phyloP scores from a whole-genome alignment of 164 flowering plant genomes.

The Umbilicus rupestris region DNA sequence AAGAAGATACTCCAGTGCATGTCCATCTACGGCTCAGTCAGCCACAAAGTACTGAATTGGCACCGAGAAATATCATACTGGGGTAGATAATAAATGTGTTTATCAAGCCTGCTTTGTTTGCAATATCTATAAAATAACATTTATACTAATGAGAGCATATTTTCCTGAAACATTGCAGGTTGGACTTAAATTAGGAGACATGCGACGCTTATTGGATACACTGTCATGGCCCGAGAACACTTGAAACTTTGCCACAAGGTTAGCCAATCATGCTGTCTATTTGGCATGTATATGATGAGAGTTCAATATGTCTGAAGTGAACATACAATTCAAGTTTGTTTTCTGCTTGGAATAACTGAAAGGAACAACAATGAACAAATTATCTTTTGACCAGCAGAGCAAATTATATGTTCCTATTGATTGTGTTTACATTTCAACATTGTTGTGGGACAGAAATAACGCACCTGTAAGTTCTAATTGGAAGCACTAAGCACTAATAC shows the following conservation, averaged over 20 bases:
- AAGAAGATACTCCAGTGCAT: background rate
- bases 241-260: background rate
- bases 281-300: background rate
- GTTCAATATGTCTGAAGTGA: background rate
- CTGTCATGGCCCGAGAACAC: background rate
- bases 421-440: too few species aligned
- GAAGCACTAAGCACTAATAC: too few species aligned
- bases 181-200: background rate
- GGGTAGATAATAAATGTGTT: background rate
- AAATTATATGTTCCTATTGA: too few species aligned
- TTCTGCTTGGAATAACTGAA: too few species aligned
- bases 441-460: too few species aligned
- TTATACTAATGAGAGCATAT: background rate
- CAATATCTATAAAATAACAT: background rate
- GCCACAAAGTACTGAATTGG: background rate
- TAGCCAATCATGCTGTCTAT: background rate
- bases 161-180: background rate
- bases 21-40: constrained; percentile 20
- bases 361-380: too few species aligned
- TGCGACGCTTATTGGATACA: background rate
- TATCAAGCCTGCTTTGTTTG: background rate
- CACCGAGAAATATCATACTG: background rate
- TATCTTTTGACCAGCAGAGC: too few species aligned
- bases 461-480: too few species aligned
- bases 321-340: too few species aligned